phyloP scores from a whole-genome alignment of 371 early-diverging fungal species.

The Basidiobolus meristosporus region DNA sequence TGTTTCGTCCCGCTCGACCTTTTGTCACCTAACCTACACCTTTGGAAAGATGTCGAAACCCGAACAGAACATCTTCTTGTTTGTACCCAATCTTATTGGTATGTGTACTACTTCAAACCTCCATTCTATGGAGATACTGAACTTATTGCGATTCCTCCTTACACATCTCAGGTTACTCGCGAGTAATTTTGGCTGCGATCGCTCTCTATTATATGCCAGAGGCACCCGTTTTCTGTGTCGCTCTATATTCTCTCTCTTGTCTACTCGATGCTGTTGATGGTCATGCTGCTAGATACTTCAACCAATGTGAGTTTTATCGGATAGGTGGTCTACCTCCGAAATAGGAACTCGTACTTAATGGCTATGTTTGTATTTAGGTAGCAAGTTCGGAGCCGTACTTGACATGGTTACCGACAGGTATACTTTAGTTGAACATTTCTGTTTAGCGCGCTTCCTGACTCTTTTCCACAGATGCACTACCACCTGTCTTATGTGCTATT shows the following conservation, averaged over 20 bases:
- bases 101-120: no score
- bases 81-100: constrained; percentile 6
- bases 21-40: no score
- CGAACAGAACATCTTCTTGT: constrained; percentile 1
- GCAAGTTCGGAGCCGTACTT: constrained; percentile 86
- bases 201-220: constrained; percentile 56
- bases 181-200: constrained; percentile 55
- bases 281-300: constrained; percentile 69
- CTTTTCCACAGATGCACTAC: constrained; percentile 87
- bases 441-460: no score
- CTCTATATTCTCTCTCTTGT: constrained; percentile 68
- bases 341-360: no score
- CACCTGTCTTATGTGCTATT: constrained; percentile 68
- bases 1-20: no score
- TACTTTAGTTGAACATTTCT: no score
- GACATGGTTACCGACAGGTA: constrained; percentile 97
- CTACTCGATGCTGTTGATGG: constrained; percentile 93
- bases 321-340: no score
- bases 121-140: no score
- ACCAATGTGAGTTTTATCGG: constrained; percentile 80
- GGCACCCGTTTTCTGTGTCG: constrained; percentile 46
- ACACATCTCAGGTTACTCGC: constrained; percentile 83
- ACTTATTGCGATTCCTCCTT: no score
- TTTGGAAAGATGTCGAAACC: neutral
- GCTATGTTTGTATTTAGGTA: constrained; percentile 34